Base-by-base conservation (phyloP, 1,284 basidiomycete genomes). In the Leccinum pallidistipes region DNA sequence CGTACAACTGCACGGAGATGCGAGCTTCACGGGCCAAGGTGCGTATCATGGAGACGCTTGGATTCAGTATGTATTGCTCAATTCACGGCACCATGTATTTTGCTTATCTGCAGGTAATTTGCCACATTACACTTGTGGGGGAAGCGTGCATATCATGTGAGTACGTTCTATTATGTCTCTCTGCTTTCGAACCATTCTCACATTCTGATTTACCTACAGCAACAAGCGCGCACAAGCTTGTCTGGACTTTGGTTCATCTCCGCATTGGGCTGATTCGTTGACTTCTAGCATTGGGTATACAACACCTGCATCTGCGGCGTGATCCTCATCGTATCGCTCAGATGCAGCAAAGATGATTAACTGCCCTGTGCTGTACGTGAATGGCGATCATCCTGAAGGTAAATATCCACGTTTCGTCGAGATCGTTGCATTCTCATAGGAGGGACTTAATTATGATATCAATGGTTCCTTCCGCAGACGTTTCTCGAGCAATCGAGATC, bases 281-380 rank as follows among this genome's bases (percentile, higher is more conserved):
- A 21, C 5, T 55, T 63, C 45, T 70, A 95, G 91, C 68, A 93
- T 96, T 61, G 94, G 93, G 16, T 95, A 95, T 71, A 95, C 94
- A 0, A 96, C 94, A 0, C 92, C 92, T 0, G 90, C 92, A 0
- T 86, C 90, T 0, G 84, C 84, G 56, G 90, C 91, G 11, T 85
- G 94, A 8, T 95, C 93, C 1, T 93, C 91, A 0, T 72, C 92
- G 36, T 97, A 97, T 70, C 94, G 92, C 64, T 94, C 94, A 1
- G 94, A 96, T 71, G 81, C 94, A 36, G 92, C 90, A 5, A 96
- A 96, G 76, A 92, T 92, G 84, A 90, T 95, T 68, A 91, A 91
- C 62, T 88, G 91, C 0, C 94, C 94, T 0, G 86, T 96, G 14
- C 73, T 96, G n/a, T 94, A 96, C 65, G 93, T 95, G 64, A 96